Evolutionary conservation across 768 basidiomycete genomes (phyloP).

Genomic region (Hypsizygus marmoreus): DNA sequence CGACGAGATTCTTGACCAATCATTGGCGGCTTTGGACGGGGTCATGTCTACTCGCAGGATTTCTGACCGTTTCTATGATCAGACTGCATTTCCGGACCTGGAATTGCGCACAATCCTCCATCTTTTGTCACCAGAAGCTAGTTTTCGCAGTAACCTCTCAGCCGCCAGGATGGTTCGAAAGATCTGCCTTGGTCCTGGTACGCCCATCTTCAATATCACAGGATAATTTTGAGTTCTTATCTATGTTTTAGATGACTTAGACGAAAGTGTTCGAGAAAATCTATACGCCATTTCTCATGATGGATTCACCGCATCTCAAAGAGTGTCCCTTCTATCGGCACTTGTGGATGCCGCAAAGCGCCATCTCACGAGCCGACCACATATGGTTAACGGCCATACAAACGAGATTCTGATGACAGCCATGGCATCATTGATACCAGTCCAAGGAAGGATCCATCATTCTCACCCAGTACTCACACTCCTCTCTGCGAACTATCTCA

Average conservation of each 20-base stretch:
- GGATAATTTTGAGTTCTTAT: too few species aligned
- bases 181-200: neutral
- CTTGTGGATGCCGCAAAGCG: neutral
- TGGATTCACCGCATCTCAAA: neutral
- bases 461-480: neutral
- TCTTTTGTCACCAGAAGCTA: conserved; percentile 12
- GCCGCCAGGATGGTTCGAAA: conserved; percentile 7
- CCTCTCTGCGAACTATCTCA: conserved; percentile 4
- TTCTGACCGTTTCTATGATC: neutral
- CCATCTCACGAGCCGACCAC: neutral
- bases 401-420: neutral
- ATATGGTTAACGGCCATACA: neutral
- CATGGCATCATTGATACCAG: conserved; percentile 1
- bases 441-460: neutral
- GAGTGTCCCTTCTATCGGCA: neutral
- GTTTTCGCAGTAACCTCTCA: conserved; percentile 12
- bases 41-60: neutral
- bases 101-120: conserved; percentile 5
- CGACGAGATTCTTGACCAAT: conserved; percentile 14
- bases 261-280: too few species aligned
- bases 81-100: conserved; percentile 5
- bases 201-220: neutral
- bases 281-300: neutral
- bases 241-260: too few species aligned
- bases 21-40: conserved; percentile 9